phyloP scores from a whole-genome alignment of 2,329 filamentous ascomycete species.

The Endothia cerciana region DNA sequence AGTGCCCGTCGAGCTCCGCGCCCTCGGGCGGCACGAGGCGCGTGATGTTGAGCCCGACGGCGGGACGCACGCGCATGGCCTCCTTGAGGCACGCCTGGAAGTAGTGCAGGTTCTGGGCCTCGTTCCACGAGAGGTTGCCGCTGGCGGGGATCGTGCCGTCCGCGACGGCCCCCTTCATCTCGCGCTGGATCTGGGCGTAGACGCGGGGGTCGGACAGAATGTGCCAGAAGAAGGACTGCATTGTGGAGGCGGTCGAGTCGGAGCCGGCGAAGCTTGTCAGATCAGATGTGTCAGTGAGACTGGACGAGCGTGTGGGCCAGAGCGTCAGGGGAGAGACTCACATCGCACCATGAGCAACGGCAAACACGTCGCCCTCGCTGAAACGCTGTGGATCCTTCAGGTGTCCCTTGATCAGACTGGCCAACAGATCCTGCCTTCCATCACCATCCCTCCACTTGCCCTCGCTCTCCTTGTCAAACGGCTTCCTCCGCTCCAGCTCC shows the following conservation, averaged over 20 bases:
- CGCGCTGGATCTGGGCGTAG: conserved; percentile 44
- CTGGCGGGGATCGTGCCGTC: conserved; percentile 40
- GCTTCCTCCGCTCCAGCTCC: conserved; percentile 51
- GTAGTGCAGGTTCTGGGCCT: conserved; percentile 55
- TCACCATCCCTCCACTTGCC: conserved; percentile 45
- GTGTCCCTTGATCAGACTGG: conserved; percentile 56
- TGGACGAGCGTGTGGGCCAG: neutral
- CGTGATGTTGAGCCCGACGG: conserved; percentile 59
- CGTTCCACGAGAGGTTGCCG: conserved; percentile 51
- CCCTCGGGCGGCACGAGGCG: conserved; percentile 55
- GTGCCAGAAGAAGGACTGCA: conserved; percentile 60
- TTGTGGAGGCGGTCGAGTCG: conserved; percentile 63
- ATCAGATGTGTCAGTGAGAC: conserved; percentile 12
- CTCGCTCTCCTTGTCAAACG: conserved; percentile 51
- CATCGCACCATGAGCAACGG: conserved; percentile 61
- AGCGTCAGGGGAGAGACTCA: conserved; percentile 38
- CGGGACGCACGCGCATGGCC: conserved; percentile 58
- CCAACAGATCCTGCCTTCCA: conserved; percentile 54
- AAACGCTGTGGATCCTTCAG: conserved; percentile 53
- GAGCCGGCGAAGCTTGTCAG: conserved; percentile 59
- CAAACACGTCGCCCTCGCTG: conserved; percentile 57
- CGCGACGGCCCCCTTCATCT: conserved; percentile 48
- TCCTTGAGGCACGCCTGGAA: conserved; percentile 62
- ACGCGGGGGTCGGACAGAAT: conserved; percentile 49
- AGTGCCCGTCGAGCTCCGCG: conserved; percentile 53